Percentiles rank a stretch among this genome's conserved stretches.
Evolutionary conservation across 192 early-diverging fungal genomes (phyloP).

Genomic region (Backusella circina): DNA sequence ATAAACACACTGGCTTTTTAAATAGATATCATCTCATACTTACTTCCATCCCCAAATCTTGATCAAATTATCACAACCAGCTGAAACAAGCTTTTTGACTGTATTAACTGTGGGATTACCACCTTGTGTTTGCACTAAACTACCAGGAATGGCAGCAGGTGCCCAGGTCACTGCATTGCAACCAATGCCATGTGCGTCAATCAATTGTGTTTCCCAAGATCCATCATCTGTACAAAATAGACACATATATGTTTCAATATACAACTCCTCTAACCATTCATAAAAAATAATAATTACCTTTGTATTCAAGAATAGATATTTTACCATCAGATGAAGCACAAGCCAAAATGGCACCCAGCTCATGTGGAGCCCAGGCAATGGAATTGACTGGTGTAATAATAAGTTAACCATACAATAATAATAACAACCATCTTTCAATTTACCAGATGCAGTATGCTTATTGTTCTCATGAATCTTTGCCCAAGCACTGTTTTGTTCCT

Average conservation of each 20-base stretch:
- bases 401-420: background rate
- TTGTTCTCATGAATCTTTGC: constrained; percentile 81
- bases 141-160: constrained; percentile 77
- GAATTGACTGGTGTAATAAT: constrained; percentile 74
- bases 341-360: constrained; percentile 87
- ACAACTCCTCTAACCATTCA: background rate
- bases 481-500: constrained; percentile 83
- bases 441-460: constrained; percentile 88
- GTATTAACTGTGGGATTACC: constrained; percentile 50
- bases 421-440: background rate
- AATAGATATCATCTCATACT: background rate
- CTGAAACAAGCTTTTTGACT: constrained; percentile 83
- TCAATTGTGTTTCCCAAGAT: constrained; percentile 72
- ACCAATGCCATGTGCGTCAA: constrained; percentile 90
- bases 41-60: constrained; percentile 86
- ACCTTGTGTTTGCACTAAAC: constrained; percentile 60
- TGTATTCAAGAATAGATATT: constrained; percentile 89
- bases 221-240: constrained; percentile 67
- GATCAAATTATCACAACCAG: constrained; percentile 93
- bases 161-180: constrained; percentile 95
- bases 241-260: background rate
- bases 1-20: background rate
- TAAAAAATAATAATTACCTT: constrained; percentile 49
- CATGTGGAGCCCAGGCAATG: constrained; percentile 95
- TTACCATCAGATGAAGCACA: constrained; percentile 96